Conservation (phyloP, 306 rosid species). For the Potentilla sterilis region DNA sequence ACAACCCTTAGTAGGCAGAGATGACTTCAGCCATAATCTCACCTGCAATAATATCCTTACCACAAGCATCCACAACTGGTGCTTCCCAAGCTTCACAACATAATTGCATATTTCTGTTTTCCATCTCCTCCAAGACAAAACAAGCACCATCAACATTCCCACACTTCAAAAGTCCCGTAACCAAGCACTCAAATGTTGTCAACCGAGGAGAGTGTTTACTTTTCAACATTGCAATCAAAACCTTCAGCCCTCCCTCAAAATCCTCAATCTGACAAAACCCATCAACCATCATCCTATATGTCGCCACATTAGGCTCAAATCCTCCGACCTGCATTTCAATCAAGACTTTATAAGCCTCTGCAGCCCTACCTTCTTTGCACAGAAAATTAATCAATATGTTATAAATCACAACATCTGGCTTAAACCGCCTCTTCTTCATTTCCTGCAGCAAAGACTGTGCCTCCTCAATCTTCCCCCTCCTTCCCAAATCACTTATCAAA, state of each 20-base stretch:
- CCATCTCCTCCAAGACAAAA: slow-evolving; percentile 88
- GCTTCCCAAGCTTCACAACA: slow-evolving; percentile 56
- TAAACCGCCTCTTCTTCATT: slow-evolving; percentile 72
- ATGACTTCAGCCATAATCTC: slow-evolving; percentile 41
- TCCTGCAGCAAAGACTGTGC: slow-evolving; percentile 56
- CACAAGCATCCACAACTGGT: slow-evolving; percentile 46
- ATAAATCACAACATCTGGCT: slow-evolving; percentile 71
- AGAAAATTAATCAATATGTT: slow-evolving; percentile 72
- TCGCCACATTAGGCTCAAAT: slow-evolving; percentile 74
- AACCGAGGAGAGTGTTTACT: slow-evolving; percentile 65
- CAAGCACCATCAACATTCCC: slow-evolving; percentile 61
- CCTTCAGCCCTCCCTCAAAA: slow-evolving; percentile 61
- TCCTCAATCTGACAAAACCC: slow-evolving; percentile 61
- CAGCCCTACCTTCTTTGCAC: slow-evolving; percentile 67
- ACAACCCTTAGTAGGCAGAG: slow-evolving; percentile 1
- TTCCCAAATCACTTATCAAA: slow-evolving; percentile 80
- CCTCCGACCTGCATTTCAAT: slow-evolving; percentile 78
- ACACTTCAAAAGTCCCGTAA: slow-evolving; percentile 50
- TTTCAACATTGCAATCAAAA: slow-evolving; percentile 65
- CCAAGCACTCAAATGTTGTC: slow-evolving; percentile 60
- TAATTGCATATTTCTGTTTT: slow-evolving; percentile 49
- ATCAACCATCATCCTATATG: slow-evolving; percentile 75
- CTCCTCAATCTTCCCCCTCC: slow-evolving; percentile 74
- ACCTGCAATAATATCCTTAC: slow-evolving; percentile 36
- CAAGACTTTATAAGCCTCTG: slow-evolving; percentile 70